A percentile compares a stretch with the other conserved stretches of the same genome.
Conservation (phyloP, 805 yeast species). For the Teunomyces cretensis region DNA sequence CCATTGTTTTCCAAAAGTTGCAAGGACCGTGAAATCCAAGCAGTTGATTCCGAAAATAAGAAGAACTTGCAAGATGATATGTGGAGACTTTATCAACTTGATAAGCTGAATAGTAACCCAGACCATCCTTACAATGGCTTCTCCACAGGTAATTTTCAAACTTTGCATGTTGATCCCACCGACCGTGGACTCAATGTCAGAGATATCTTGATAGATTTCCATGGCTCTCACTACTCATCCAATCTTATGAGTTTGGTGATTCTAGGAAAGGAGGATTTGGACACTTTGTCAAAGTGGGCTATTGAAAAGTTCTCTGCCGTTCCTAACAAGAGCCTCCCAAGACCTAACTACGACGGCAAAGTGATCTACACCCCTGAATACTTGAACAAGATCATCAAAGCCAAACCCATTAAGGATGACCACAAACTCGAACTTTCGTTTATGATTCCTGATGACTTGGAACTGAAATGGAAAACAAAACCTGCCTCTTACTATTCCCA, state of each 20-base stretch:
- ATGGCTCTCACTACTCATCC: constrained; percentile 71
- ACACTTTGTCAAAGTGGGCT: constrained; percentile 71
- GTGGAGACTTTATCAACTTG: constrained; percentile 88
- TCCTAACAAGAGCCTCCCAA: constrained; percentile 47
- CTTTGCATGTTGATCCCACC: constrained; percentile 69
- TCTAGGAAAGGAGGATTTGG: constrained; percentile 77
- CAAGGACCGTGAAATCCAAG: constrained; percentile 88
- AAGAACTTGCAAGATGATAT: constrained; percentile 86
- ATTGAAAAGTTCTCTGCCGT: constrained; percentile 62
- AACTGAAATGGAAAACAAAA: constrained; percentile 57
- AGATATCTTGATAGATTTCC: constrained; percentile 75
- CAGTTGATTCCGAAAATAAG: constrained; percentile 95
- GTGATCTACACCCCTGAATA: constrained; percentile 51
- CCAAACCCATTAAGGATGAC: constrained; percentile 81
- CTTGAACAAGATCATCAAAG: constrained; percentile 54
- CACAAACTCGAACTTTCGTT: constrained; percentile 68
- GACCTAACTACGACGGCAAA: constrained; percentile 44
- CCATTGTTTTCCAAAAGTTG: constrained; percentile 76
- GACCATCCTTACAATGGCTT: constrained; percentile 84
- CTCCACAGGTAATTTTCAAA: constrained; percentile 82
- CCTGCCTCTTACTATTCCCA: constrained; percentile 77
- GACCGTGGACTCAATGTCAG: constrained; percentile 69
- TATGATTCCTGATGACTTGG: constrained; percentile 71
- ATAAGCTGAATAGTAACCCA: constrained; percentile 69
- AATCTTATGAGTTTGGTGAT: constrained; percentile 86